phyloP scores from a whole-genome alignment of 2,329 filamentous ascomycete species.

The Aspergillus arachidicola region DNA sequence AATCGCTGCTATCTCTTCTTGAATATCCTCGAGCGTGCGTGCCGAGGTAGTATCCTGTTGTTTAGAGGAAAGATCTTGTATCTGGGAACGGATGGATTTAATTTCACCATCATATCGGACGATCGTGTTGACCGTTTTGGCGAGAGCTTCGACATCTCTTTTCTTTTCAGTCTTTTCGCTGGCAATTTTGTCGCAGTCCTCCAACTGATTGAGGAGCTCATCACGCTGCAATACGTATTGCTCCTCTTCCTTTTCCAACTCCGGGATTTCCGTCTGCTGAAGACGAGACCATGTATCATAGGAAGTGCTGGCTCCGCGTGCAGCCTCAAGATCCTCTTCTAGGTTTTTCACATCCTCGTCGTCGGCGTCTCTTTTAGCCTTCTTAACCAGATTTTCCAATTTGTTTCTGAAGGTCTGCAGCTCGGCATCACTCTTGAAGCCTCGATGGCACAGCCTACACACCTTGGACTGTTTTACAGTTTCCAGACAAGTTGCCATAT shows the following conservation, averaged over 20 bases:
- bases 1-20: conserved; percentile 69
- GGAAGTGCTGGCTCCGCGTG: conserved; percentile 65
- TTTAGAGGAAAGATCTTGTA: conserved; percentile 73
- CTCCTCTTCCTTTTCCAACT: conserved; percentile 65
- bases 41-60: conserved; percentile 68
- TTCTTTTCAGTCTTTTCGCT: conserved; percentile 64
- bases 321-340: conserved; percentile 63
- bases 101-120: conserved; percentile 73
- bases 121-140: conserved; percentile 76
- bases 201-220: conserved; percentile 61
- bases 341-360: conserved; percentile 65
- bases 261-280: conserved; percentile 68
- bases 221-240: conserved; percentile 65
- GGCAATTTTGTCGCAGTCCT: conserved; percentile 69
- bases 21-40: conserved; percentile 80
- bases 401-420: conserved; percentile 65
- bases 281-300: conserved; percentile 77
- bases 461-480: conserved; percentile 68
- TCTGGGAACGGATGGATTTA: conserved; percentile 69
- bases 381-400: conserved; percentile 60
- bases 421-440: conserved; percentile 64
- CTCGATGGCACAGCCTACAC: conserved; percentile 75
- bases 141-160: conserved; percentile 73
- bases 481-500: conserved; percentile 69
- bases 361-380: conserved; percentile 57